phyloP scores from a whole-genome alignment of 441 rosid species.

The Gossypium lobatum region DNA sequence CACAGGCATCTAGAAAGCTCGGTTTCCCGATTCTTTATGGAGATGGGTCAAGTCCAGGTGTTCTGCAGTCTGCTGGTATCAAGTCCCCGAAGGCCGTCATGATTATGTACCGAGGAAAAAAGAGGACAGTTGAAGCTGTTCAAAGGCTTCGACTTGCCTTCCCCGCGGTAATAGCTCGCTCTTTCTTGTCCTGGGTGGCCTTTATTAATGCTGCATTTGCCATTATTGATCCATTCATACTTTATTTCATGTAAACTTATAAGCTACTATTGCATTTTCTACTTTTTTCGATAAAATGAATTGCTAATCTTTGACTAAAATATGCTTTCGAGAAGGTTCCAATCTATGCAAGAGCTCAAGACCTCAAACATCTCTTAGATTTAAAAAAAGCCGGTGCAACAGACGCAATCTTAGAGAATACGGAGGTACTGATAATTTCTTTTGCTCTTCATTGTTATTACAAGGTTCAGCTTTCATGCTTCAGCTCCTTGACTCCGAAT shows the following conservation, averaged over 20 bases:
- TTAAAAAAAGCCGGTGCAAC: conserved; percentile 90
- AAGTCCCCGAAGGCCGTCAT: conserved; percentile 85
- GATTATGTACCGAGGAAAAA: conserved; percentile 83
- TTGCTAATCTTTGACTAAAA: conserved; percentile 12
- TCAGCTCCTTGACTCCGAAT: neutral
- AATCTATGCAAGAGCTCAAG: conserved; percentile 87
- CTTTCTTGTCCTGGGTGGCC: conserved; percentile 6
- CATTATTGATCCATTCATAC: too few species aligned
- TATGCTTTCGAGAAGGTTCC: conserved; percentile 49
- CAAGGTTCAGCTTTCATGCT: neutral
- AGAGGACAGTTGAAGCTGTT: conserved; percentile 75
- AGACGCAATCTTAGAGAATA: conserved; percentile 81
- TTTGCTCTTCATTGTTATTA: neutral
- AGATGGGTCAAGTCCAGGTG: conserved; percentile 82
- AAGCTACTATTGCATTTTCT: neutral
- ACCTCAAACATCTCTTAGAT: conserved; percentile 74
- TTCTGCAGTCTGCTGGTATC: conserved; percentile 82
- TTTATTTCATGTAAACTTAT: too few species aligned
- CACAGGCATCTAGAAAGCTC: conserved; percentile 72
- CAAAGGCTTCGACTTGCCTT: conserved; percentile 85
- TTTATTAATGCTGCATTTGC: neutral
- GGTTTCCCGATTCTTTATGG: conserved; percentile 86
- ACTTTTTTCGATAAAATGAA: neutral
- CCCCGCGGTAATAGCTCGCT: conserved; percentile 46
- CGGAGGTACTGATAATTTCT: conserved; percentile 47